A percentile compares a stretch with the other conserved stretches of the same genome.
These are phyloP conservation scores for Hypoxylon rubiginosum DNA, from an alignment of 2,329 filamentous ascomycete species.

Conservation along the genomic window DNA sequence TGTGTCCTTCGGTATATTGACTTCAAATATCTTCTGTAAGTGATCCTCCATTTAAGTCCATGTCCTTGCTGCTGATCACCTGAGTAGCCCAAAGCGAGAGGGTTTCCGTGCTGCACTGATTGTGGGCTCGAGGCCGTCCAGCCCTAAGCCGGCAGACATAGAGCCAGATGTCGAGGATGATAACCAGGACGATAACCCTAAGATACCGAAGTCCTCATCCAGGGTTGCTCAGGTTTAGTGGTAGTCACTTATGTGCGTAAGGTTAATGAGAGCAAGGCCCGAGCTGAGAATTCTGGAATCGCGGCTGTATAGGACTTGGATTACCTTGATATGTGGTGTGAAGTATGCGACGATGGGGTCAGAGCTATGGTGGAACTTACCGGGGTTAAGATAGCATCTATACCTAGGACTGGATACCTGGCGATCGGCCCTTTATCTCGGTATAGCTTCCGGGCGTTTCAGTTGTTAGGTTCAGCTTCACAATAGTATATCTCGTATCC, in stretches of 20 bases:
- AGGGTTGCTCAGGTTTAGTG: constrained; percentile 1
- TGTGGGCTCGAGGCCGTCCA: constrained; percentile 21
- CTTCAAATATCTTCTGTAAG: constrained; percentile 56
- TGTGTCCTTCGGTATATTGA: constrained; percentile 60
- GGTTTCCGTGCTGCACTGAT: constrained; percentile 32
- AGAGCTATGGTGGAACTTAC: too few species aligned
- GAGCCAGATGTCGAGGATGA: constrained; percentile 25
- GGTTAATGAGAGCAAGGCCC: background rate
- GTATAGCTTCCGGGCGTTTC: too few species aligned
- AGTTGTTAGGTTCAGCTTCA: too few species aligned
- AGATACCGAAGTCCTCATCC: constrained; percentile 6
- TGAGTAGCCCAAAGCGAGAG: constrained; percentile 34
- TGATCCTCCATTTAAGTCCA: background rate
- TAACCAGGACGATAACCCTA: constrained; percentile 2
- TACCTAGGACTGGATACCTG: too few species aligned
- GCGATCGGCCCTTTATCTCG: too few species aligned
- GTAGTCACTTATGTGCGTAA: background rate
- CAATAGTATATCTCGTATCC: too few species aligned
- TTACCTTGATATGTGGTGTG: background rate
- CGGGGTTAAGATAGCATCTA: too few species aligned
- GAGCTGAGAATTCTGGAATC: background rate
- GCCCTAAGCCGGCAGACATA: constrained; percentile 7
- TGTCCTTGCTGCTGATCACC: constrained; percentile 9
- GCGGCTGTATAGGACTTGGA: background rate
- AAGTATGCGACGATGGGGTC: too few species aligned